These are phyloP conservation scores for Allium cepa DNA, from an alignment of 106 monocot species.

Conservation along the genomic window DNA sequence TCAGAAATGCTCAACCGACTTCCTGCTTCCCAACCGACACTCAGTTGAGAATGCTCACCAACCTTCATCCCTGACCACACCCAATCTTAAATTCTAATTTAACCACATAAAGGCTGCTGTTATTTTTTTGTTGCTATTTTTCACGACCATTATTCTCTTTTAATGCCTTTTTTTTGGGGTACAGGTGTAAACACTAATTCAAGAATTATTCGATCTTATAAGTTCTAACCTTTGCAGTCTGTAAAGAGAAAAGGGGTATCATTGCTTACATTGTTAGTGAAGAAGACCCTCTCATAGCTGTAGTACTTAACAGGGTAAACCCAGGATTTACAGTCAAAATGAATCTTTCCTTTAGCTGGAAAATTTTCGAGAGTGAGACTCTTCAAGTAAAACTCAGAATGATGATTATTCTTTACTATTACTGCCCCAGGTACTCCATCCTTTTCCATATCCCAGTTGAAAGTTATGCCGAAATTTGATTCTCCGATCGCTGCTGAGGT, in stretches of 20 bases:
- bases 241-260: not conserved
- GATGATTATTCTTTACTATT: conserved; percentile 40
- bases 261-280: conserved; percentile 42
- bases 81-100: too few species aligned
- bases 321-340: conserved; percentile 69
- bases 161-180: too few species aligned
- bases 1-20: too few species aligned
- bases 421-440: conserved; percentile 34
- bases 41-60: too few species aligned
- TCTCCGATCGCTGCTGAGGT: conserved; percentile 17
- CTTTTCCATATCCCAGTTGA: conserved; percentile 23
- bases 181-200: too few species aligned
- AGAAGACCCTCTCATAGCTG: conserved; percentile 43
- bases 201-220: too few species aligned
- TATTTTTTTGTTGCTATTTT: too few species aligned
- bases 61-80: not conserved
- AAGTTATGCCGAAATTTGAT: conserved; percentile 19
- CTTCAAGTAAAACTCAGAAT: conserved; percentile 54
- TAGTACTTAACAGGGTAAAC: conserved; percentile 34
- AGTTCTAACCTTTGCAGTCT: too few species aligned
- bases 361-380: conserved; percentile 41
- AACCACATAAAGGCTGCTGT: too few species aligned
- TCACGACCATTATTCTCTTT: too few species aligned
- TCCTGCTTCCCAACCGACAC: too few species aligned
- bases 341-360: conserved; percentile 24